phyloP scores from a whole-genome alignment of 2,329 filamentous ascomycete species.

The Nigrospora osmanthi region DNA sequence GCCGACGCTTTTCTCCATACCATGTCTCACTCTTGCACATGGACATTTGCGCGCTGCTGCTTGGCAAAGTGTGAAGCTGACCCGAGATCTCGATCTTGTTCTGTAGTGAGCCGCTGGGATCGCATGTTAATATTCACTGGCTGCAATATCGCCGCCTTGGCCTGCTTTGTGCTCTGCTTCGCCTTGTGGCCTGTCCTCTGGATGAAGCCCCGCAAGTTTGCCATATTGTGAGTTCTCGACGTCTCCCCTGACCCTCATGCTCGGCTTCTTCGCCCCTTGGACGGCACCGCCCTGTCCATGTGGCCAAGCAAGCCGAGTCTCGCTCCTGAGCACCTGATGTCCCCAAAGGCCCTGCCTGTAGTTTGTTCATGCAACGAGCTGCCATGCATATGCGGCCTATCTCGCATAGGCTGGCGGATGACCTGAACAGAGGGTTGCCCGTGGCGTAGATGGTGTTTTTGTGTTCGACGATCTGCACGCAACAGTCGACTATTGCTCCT shows the following conservation, averaged over 20 bases:
- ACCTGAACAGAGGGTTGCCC: too few species aligned
- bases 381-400: conserved; percentile 17
- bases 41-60: conserved; percentile 15
- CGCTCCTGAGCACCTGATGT: conserved; percentile 1
- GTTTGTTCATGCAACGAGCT: conserved; percentile 16
- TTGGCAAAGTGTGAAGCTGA: conserved; percentile 15
- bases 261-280: neutral
- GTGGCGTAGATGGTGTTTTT: too few species aligned
- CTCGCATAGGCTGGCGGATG: conserved; percentile 16
- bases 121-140: conserved; percentile 84
- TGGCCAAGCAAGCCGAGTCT: conserved; percentile 1
- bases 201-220: conserved; percentile 84
- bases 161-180: conserved; percentile 91
- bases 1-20: conserved; percentile 17
- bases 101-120: conserved; percentile 91
- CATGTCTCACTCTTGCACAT: conserved; percentile 33
- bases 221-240: conserved; percentile 69
- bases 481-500: too few species aligned
- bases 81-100: conserved; percentile 18
- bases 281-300: conserved; percentile 1
- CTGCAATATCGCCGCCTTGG: conserved; percentile 81
- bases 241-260: conserved; percentile 2
- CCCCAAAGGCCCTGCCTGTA: neutral
- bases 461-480: too few species aligned
- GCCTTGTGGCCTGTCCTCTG: conserved; percentile 78